Conservation (phyloP, 2,329 filamentous ascomycete genomes). For the Aspergillus costaricaensis region DNA sequence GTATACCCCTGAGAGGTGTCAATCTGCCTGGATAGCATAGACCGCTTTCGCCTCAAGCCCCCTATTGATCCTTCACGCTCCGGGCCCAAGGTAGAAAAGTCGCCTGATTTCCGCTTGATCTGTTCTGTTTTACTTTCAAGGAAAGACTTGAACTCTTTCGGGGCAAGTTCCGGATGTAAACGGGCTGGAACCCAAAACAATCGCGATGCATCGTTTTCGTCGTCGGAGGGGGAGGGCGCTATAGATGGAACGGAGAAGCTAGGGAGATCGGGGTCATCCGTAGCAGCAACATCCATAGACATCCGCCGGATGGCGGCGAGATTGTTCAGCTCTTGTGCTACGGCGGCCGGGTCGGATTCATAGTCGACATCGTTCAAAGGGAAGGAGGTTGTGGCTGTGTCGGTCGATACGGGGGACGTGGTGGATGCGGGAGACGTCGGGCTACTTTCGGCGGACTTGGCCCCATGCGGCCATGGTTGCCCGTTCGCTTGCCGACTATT, state of each 20-base stretch:
- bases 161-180: conserved; percentile 90
- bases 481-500: conserved; percentile 35
- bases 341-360: conserved; percentile 83
- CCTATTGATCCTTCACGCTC: conserved; percentile 57
- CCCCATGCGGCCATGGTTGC: conserved; percentile 28
- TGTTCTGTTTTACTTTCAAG: conserved; percentile 89
- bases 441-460: conserved; percentile 46
- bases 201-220: conserved; percentile 84
- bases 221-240: conserved; percentile 50
- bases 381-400: conserved; percentile 62
- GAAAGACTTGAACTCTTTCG: conserved; percentile 95
- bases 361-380: conserved; percentile 83
- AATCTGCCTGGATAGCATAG: conserved; percentile 91
- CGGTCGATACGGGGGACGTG: conserved; percentile 58
- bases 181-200: conserved; percentile 95
- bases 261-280: conserved; percentile 59
- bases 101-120: conserved; percentile 81
- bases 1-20: conserved; percentile 74
- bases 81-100: conserved; percentile 58
- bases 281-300: conserved; percentile 83
- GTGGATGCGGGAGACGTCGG: conserved; percentile 58
- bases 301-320: conserved; percentile 85
- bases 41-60: conserved; percentile 81
- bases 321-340: conserved; percentile 90
- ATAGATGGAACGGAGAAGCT: conserved; percentile 46